A percentile compares a stretch with the other conserved stretches of the same genome.
These are phyloP conservation scores for Saccharomycopsis babjevae DNA, from an alignment of 805 yeast species.

Conservation along the genomic window DNA sequence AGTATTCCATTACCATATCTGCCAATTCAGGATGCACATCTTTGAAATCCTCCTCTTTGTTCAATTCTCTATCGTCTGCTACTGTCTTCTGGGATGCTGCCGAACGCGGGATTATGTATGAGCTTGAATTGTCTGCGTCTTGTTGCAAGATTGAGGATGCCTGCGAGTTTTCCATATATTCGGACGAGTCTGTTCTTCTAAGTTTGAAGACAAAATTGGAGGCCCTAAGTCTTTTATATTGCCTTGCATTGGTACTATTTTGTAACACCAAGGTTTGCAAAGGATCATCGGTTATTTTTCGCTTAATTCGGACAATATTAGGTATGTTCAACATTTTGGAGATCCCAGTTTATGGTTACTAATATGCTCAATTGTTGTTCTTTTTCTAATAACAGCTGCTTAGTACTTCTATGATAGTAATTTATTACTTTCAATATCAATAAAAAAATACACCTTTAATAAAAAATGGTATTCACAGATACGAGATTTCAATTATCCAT, in stretches of 20 bases:
- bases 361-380: neutral
- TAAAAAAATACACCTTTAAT: no score
- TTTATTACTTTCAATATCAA: no score
- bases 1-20: conserved; percentile 63
- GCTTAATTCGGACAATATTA: conserved; percentile 67
- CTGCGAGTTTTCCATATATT: neutral
- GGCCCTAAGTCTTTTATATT: conserved; percentile 32
- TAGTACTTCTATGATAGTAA: no score
- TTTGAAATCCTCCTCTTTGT: conserved; percentile 21
- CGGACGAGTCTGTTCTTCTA: neutral
- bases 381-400: neutral
- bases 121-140: conserved; percentile 30
- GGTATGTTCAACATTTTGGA: conserved; percentile 29
- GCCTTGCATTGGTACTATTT: conserved; percentile 18
- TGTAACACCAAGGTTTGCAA: conserved; percentile 51
- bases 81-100: conserved; percentile 23
- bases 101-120: conserved; percentile 20
- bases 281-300: conserved; percentile 82
- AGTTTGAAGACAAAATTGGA: conserved; percentile 23
- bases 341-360: neutral
- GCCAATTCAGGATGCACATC: conserved; percentile 51
- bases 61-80: conserved; percentile 19
- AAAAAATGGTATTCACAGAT: no score
- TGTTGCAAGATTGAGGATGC: conserved; percentile 35
- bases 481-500: no score